phyloP scores from a whole-genome alignment of 805 yeast species.

The Lipomyces starkeyi region DNA sequence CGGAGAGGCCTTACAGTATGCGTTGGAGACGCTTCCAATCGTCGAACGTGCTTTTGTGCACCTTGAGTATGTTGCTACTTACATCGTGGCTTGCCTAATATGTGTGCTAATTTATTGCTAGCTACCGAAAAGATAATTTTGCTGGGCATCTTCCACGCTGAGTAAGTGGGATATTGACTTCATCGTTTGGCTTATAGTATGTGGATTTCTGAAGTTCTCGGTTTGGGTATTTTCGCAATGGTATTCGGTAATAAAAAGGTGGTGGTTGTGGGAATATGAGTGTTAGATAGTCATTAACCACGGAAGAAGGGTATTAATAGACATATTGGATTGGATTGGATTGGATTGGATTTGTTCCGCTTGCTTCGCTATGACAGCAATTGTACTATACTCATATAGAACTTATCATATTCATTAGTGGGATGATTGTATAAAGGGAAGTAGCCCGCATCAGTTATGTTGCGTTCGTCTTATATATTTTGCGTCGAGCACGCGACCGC shows the following conservation, averaged over 20 bases:
- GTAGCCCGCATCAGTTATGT: no score
- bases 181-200: background rate
- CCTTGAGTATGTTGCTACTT: slow-evolving; percentile 57
- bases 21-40: slow-evolving; percentile 74
- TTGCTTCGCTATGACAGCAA: no score
- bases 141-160: slow-evolving; percentile 46
- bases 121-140: slow-evolving; percentile 48
- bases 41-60: slow-evolving; percentile 86
- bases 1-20: slow-evolving; percentile 81
- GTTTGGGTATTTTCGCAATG: background rate
- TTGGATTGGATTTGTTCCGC: no score
- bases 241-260: background rate
- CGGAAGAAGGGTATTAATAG: background rate
- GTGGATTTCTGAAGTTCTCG: background rate
- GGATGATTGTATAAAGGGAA: background rate
- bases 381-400: background rate
- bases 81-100: background rate
- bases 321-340: background rate
- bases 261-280: background rate
- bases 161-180: background rate
- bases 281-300: background rate
- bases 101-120: background rate
- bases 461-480: no score
- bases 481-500: no score
- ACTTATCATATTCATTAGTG: no score